Evolutionary conservation across 2,329 filamentous ascomycete species (phyloP), one percentile per base, ranked within the genome.

Genomic region (Botryotinia narcissicola): DNA sequence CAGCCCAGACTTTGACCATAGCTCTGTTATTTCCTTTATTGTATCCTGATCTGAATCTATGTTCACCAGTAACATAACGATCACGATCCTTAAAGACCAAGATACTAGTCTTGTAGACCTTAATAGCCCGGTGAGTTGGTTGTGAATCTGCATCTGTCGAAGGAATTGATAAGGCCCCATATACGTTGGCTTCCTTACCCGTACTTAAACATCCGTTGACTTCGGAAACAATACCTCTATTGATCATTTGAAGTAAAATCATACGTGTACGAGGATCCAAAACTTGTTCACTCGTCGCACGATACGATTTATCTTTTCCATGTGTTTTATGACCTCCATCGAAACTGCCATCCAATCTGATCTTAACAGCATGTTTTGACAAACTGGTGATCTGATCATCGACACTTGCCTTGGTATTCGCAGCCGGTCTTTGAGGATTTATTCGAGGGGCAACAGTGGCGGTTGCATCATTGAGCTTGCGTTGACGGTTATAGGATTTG

Each of bases 91-190:
- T 98, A 89, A 99, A 99, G 37, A 97, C 94, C 46, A 99, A 85
- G 76, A 99, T 99, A 72, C 93, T 93, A 12, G 96, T 99, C 87
- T 99, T 99, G 89, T 99, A 99, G 69, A 99, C 93, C 84, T 99
- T 99, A 86, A 98, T 94, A 20, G 96, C 96, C 67, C 94, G 90
- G 80, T 97, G 93, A 0, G 90, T 83, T 0, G 88, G 84, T 32
- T 86, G 84, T 3, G 85, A 85, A 12, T 87, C 82, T 35, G 81
- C 83, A 10, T 89, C 83, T 8, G 85, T 82, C 3, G 87, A 85
- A 1, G 86, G 84, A 68, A 89, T 85, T 4, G 90, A 88, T 18
- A 97, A 87, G 29, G 95, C 94, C 76, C 97, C 94, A 84, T 99
- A 99, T 40, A 99, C 96, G 82, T 99, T 99, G 74, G 96, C 96